phyloP scores from a whole-genome alignment of 106 monocot species.

The Narthecium ossifragum region DNA sequence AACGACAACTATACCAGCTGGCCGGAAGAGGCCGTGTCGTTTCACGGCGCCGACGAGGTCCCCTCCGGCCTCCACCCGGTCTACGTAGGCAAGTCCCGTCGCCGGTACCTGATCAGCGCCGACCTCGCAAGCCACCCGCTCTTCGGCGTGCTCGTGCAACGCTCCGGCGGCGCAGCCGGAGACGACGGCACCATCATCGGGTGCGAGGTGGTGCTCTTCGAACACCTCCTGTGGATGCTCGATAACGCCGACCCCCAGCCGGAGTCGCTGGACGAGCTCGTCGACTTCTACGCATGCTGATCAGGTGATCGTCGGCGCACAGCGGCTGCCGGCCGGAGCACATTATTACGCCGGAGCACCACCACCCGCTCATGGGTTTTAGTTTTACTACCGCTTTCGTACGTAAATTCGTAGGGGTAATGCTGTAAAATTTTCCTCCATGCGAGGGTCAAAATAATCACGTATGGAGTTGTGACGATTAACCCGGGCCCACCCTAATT shows the following conservation, averaged over 20 bases:
- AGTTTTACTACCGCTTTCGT: too few species aligned
- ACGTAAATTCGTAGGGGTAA: too few species aligned
- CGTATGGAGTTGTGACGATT: too few species aligned
- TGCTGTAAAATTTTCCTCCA: too few species aligned
- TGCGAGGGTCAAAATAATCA: too few species aligned
- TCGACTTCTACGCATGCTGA: constrained; percentile 59
- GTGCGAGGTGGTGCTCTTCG: constrained; percentile 66
- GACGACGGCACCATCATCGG: constrained; percentile 18
- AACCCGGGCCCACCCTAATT: too few species aligned
- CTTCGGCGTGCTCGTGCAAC: too few species aligned
- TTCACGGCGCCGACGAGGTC: constrained; percentile 20
- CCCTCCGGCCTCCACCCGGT: constrained; percentile 36
- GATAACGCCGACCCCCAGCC: constrained; percentile 50
- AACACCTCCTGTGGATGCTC: constrained; percentile 73
- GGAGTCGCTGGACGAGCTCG: constrained; percentile 38
- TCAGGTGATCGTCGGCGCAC: not conserved
- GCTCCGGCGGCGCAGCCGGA: constrained; percentile 19
- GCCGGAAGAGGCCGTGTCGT: constrained; percentile 9
- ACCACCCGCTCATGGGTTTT: too few species aligned
- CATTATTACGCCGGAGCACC: not conserved
- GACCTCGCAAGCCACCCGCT: constrained; percentile 29
- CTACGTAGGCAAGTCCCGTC: constrained; percentile 57
- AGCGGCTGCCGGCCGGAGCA: too few species aligned
- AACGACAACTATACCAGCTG: constrained; percentile 21
- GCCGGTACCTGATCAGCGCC: constrained; percentile 42